Conservation (phyloP, 2,329 filamentous ascomycete genomes). For the Alternaria sp. region DNA sequence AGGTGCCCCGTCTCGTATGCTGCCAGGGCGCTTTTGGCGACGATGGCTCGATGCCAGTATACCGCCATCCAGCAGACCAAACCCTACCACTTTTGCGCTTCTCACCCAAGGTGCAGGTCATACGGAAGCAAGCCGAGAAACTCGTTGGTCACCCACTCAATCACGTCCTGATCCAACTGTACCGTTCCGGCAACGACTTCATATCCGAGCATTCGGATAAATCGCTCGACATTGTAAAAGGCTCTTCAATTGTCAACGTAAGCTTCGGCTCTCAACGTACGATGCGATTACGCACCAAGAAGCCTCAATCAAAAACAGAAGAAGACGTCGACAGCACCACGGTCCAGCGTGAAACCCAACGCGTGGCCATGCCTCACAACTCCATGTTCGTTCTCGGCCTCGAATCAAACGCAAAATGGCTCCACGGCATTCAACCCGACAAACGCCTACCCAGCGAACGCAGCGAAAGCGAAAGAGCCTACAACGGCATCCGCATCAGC, state of each 20-base stretch:
- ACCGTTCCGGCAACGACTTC: conserved; percentile 86
- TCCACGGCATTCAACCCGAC: conserved; percentile 91
- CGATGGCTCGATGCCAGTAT: conserved; percentile 84
- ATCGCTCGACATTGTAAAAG: conserved; percentile 84
- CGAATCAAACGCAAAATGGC: conserved; percentile 82
- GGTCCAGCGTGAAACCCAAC: conserved; percentile 64
- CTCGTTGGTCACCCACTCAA: conserved; percentile 83
- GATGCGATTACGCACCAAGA: conserved; percentile 89
- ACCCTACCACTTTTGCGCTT: conserved; percentile 80
- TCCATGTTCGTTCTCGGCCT: conserved; percentile 86
- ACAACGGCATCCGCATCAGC: conserved; percentile 80
- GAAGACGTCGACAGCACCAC: conserved; percentile 38
- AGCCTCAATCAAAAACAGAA: conserved; percentile 44
- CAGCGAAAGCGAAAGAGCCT: conserved; percentile 73
- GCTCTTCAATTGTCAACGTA: conserved; percentile 87
- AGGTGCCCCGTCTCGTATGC: conserved; percentile 89
- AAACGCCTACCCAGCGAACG: conserved; percentile 76
- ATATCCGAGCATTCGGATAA: conserved; percentile 98
- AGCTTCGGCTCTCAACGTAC: conserved; percentile 90
- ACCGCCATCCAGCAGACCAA: conserved; percentile 91
- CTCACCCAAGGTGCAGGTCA: conserved; percentile 72
- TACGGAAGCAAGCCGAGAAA: conserved; percentile 74
- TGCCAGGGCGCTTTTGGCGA: conserved; percentile 77
- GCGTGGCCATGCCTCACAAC: conserved; percentile 82
- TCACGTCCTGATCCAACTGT: conserved; percentile 91